These are phyloP conservation scores for Boletus rufocinnamomeus DNA, from an alignment of 768 basidiomycete genomes.

Conservation along the genomic window DNA sequence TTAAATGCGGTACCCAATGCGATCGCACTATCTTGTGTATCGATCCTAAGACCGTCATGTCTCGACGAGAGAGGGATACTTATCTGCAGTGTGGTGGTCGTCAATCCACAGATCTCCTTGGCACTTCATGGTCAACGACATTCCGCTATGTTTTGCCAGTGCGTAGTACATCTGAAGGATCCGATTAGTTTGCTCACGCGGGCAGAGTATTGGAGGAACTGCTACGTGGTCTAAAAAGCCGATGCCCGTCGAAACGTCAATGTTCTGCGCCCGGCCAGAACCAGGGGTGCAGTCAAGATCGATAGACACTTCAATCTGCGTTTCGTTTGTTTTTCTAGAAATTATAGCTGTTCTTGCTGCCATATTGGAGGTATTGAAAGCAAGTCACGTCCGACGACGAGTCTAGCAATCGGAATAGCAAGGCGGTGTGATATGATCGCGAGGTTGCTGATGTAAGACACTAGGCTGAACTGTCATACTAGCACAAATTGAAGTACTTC, in stretches of 20 bases:
- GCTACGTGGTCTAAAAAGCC: conserved; percentile 97
- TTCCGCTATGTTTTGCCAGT: conserved; percentile 93
- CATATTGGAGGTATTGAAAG: conserved; percentile 26
- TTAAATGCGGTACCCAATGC: conserved; percentile 92
- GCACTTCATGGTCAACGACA: conserved; percentile 89
- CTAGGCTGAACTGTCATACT: neutral
- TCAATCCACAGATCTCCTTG: conserved; percentile 97
- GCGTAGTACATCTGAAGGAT: conserved; percentile 89
- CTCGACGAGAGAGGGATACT: conserved; percentile 41
- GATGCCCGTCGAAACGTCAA: conserved; percentile 89
- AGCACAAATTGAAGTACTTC: no score
- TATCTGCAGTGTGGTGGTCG: conserved; percentile 99
- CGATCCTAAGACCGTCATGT: conserved; percentile 13
- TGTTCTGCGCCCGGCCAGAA: conserved; percentile 62
- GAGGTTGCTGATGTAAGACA: conserved; percentile 6
- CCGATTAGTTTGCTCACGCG: conserved; percentile 1
- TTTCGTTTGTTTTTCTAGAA: conserved; percentile 88
- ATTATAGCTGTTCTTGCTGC: conserved; percentile 63
- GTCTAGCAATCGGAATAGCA: no score
- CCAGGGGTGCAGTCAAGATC: conserved; percentile 80
- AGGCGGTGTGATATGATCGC: no score
- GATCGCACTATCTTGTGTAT: conserved; percentile 82
- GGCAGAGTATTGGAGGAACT: neutral
- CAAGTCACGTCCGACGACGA: neutral
- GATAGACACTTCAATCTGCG: conserved; percentile 79